Percentiles rank a stretch among this genome's conserved stretches.
Evolutionary conservation across 2,329 filamentous ascomycete species (phyloP).

Genomic region (Talaromyces sp.): DNA sequence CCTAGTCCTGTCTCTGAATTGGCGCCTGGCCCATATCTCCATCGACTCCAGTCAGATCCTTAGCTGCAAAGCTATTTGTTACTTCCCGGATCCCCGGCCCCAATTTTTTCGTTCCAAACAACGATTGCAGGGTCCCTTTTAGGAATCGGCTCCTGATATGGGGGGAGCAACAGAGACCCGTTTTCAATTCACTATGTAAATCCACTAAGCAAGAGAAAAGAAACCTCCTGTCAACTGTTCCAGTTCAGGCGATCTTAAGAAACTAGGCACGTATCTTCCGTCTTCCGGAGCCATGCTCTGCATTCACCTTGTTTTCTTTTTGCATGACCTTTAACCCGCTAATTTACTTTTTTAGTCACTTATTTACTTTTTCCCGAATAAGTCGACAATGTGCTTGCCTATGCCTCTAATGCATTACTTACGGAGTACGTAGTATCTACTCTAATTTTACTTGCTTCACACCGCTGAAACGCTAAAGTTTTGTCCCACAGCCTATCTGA

Average conservation of each 20-base stretch:
- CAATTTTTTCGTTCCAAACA: conserved; percentile 10
- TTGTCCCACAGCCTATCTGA: background rate
- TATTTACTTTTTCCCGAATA: background rate
- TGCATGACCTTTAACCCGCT: conserved; percentile 2
- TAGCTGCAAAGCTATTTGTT: conserved; percentile 13
- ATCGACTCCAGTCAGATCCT: background rate
- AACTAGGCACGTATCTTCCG: background rate
- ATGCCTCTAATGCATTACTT: background rate
- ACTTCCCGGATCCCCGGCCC: conserved; percentile 19
- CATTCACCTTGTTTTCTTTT: conserved; percentile 1
- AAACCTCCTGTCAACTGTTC: background rate
- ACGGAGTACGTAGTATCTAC: background rate
- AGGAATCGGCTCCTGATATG: background rate
- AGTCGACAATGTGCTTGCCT: conserved; percentile 4
- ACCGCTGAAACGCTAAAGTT: conserved; percentile 16
- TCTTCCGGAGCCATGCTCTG: background rate
- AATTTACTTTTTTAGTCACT: background rate
- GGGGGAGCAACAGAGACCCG: background rate
- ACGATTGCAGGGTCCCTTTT: background rate
- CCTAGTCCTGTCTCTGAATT: background rate
- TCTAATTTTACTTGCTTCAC: conserved; percentile 12
- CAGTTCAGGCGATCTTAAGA: conserved; percentile 9
- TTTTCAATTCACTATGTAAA: background rate
- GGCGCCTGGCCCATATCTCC: background rate
- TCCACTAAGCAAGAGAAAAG: background rate